Base-by-base conservation (phyloP, 257 asterid genomes). In the Linderniella brevidens region DNA sequence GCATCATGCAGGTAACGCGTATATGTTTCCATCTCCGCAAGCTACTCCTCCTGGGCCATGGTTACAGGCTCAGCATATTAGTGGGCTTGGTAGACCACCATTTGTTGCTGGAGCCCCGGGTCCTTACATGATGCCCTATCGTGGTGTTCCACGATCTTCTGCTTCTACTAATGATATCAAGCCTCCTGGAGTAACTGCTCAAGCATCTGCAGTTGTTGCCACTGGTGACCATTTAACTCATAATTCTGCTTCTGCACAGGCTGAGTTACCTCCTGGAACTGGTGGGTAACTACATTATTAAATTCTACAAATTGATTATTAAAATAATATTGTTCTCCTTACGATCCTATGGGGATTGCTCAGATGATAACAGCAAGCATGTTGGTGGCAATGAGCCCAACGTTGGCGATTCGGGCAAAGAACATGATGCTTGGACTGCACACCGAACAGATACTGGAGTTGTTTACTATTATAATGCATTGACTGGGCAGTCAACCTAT, bases 401-500 rank as follows among this genome's bases (percentile, higher is more conserved):
- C 49, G 64, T 70, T 58, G 92, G 53, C 50, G 57, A 70, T 58
- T 50, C 77, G 39, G 40, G 44, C 55, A 64, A 58, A 41, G 81
- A 83, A 55, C 75, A 59, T 50, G 82, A 79, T 55, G 72, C 81
- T 63, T 88, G 98, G 96, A 81, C 96, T 18, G 84, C 93, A 5
- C 98, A 88, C 72, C 70, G 85, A 82, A 64, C 93, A 15, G 94
- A 78, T 68, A 59, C 83, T 51, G 98, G 96, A 68, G 65, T 67
- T 49, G 61, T 76, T 16, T 88, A 88, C 77, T 84, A 88, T 59
- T 88, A 88, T 69, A 84, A 84, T 67, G 73, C 98, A 35, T 55
- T 79, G 70, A 74, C 96, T 0, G 76, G 94, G 68, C 80, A 76
- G 67, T 88, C 98, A 43, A 88, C 98, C n/a, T 88, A 88, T 63